Evolutionary conservation across 139 green algal species (phyloP).

Genomic region (Tetradesmus obliquus): DNA sequence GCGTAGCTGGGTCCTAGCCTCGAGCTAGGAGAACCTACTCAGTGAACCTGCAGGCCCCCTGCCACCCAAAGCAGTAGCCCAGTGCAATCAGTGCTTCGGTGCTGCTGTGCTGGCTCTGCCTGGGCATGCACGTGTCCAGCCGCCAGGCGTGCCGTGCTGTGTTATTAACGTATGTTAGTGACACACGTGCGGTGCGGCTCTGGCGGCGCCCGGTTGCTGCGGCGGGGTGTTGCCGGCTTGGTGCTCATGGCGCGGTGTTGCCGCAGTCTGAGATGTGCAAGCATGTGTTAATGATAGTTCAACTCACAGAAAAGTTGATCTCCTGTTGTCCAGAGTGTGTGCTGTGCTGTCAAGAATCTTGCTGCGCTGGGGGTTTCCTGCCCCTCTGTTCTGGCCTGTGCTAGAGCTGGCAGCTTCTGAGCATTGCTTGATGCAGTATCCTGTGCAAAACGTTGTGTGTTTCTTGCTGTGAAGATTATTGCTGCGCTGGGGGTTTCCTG

Average conservation of each 20-base stretch:
- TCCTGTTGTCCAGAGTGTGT: not conserved
- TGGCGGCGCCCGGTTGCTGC: not conserved
- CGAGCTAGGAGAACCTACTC: constrained; percentile 42
- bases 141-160: not conserved
- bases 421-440: not conserved
- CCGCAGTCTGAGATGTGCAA: constrained; percentile 42
- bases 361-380: constrained; percentile 3
- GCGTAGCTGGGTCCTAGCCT: constrained; percentile 33
- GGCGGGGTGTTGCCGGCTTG: constrained; percentile 30
- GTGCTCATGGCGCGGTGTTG: constrained; percentile 28
- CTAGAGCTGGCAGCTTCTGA: not conserved
- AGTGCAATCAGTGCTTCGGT: constrained; percentile 2
- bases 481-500: not conserved
- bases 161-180: not conserved
- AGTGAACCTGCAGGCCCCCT: constrained; percentile 16
- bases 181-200: not conserved
- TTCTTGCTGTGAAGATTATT: constrained; percentile 1
- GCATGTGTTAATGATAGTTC: not conserved
- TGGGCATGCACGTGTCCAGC: constrained; percentile 2
- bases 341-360: not conserved
- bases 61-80: not conserved
- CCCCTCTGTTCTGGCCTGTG: not conserved
- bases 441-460: not conserved
- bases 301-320: no score
- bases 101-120: not conserved